Conservation (phyloP, 805 yeast genomes). For the Hagleromyces aurorensis region DNA sequence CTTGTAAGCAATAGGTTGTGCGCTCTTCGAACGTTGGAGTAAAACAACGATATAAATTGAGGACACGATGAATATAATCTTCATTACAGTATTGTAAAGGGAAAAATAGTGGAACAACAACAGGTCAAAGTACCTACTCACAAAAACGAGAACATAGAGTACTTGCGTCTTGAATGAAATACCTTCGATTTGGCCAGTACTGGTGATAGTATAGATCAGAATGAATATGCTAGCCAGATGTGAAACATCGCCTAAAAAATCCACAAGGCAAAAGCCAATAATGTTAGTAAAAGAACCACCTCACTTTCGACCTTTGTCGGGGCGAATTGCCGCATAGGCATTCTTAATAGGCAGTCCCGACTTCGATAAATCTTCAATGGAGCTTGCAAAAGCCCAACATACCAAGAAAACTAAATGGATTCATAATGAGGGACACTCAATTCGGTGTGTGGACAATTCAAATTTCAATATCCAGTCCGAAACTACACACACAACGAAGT, state of each 20-base stretch:
- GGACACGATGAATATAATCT: slow-evolving; percentile 68
- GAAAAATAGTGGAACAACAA: slow-evolving; percentile 44
- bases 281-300: no score
- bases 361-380: no score
- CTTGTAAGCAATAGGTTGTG: slow-evolving; percentile 45
- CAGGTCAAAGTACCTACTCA: slow-evolving; percentile 65
- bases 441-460: no score
- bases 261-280: no score
- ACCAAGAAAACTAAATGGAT: slow-evolving; percentile 17
- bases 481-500: no score
- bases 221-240: slow-evolving; percentile 76
- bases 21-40: slow-evolving; percentile 39
- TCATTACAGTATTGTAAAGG: slow-evolving; percentile 72
- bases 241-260: slow-evolving; percentile 74
- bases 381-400: no score
- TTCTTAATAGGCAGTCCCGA: no score
- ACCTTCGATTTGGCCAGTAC: slow-evolving; percentile 65
- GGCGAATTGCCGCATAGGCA: no score
- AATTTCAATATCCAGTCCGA: no score
- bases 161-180: slow-evolving; percentile 84
- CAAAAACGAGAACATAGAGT: slow-evolving; percentile 64
- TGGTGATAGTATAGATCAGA: slow-evolving; percentile 60
- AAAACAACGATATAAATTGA: slow-evolving; percentile 68
- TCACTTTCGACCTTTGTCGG: no score
- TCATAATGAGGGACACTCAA: slow-evolving; percentile 6